Conservation (phyloP, 331 rosid genomes). For the Prunus yedoensis region DNA sequence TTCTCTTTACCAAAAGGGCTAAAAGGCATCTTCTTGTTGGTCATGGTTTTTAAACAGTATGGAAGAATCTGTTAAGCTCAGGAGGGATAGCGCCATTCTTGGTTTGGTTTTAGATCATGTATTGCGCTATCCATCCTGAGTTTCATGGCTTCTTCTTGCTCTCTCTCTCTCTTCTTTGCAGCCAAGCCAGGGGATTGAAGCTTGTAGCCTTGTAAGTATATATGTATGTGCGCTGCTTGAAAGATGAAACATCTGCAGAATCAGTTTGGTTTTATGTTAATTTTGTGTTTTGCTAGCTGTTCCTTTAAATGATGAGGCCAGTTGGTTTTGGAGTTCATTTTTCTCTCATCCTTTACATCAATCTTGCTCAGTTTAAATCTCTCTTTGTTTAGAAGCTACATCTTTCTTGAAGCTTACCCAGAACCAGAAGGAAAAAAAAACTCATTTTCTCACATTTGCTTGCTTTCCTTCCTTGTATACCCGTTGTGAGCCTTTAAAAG, state of each 20-base stretch:
- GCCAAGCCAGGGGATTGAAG: background rate
- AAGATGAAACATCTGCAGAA: background rate
- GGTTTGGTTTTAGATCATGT: conserved; percentile 7
- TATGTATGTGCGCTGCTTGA: too few relatives aligned
- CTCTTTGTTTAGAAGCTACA: too few relatives aligned
- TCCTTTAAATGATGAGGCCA: background rate
- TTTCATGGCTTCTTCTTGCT: conserved; percentile 76
- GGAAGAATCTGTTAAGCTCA: conserved; percentile 87
- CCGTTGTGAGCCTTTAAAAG: background rate
- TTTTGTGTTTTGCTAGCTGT: too few relatives aligned
- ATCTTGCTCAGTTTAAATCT: too few relatives aligned
- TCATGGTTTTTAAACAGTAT: conserved; percentile 19
- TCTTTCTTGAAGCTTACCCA: too few relatives aligned
- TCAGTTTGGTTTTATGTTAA: too few relatives aligned
- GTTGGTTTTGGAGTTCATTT: background rate
- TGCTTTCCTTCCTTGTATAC: background rate
- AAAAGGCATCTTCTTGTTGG: background rate
- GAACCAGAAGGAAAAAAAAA: too few relatives aligned
- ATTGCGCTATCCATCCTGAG: conserved; percentile 96
- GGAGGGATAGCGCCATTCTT: conserved; percentile 94
- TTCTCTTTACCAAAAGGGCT: background rate
- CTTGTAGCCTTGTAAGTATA: too few relatives aligned
- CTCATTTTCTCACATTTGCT: background rate
- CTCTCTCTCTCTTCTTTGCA: background rate
- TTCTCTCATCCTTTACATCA: background rate